These are phyloP conservation scores for Oryza meridionalis DNA, from an alignment of 176 grass and related monocot species.

Conservation along the genomic window DNA sequence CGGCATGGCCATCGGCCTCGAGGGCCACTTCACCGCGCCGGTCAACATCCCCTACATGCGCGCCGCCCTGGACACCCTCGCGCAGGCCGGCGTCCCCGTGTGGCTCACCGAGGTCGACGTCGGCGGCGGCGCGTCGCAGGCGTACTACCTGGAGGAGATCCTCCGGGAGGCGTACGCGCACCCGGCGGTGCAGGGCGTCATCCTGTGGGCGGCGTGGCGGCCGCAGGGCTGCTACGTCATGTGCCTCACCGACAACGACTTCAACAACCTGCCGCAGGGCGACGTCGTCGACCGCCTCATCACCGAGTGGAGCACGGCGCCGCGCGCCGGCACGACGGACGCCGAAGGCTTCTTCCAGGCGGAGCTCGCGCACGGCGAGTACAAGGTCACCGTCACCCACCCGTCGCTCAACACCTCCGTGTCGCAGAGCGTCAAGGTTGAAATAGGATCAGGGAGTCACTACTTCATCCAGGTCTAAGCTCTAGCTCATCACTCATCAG, in stretches of 20 bases:
- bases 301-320: conserved; percentile 55
- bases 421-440: conserved; percentile 58
- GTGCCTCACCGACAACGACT: conserved; percentile 82
- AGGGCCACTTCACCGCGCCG: conserved; percentile 69
- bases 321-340: conserved; percentile 47
- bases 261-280: conserved; percentile 70
- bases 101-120: conserved; percentile 97
- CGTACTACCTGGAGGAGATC: conserved; percentile 61
- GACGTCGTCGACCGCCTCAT: conserved; percentile 79
- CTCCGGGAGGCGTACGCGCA: conserved; percentile 86
- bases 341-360: conserved; percentile 57
- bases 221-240: conserved; percentile 65
- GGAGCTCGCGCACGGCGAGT: conserved; percentile 65
- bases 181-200: conserved; percentile 78
- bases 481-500: not conserved
- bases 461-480: conserved; percentile 53
- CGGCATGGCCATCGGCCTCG: conserved; percentile 77
- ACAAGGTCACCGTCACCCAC: conserved; percentile 65
- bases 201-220: conserved; percentile 77
- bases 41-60: conserved; percentile 78
- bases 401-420: conserved; percentile 50
- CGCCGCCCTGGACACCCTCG: conserved; percentile 64
- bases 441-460: conserved; percentile 40
- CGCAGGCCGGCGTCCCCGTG: conserved; percentile 57
- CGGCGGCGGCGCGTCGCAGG: conserved; percentile 41